Conservation (phyloP, 805 yeast genomes). For the Yamadazyma akitaensis region DNA sequence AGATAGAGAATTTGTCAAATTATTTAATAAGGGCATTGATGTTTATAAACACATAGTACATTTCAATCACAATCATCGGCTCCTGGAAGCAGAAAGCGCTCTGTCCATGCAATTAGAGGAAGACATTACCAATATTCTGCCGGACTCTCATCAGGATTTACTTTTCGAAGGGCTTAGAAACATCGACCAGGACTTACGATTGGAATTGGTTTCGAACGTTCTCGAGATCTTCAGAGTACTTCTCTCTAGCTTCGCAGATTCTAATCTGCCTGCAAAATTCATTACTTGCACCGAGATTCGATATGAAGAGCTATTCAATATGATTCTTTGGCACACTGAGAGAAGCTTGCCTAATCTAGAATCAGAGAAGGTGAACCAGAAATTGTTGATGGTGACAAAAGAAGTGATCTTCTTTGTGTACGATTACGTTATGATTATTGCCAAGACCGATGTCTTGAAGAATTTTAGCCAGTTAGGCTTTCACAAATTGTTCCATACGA, state of each 20-base stretch:
- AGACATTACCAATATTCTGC: slow-evolving; percentile 13
- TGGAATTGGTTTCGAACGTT: slow-evolving; percentile 23
- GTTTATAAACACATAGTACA: slow-evolving; percentile 1
- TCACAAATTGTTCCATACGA: slow-evolving; percentile 5
- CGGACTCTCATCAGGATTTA: neutral
- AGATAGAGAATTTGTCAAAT: neutral
- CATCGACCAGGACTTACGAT: slow-evolving; percentile 20
- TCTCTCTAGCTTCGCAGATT: slow-evolving; percentile 12
- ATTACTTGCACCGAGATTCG: neutral
- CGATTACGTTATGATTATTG: slow-evolving; percentile 19
- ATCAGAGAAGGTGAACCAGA: slow-evolving; percentile 11
- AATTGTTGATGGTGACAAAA: slow-evolving; percentile 20
- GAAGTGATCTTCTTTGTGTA: slow-evolving; percentile 24
- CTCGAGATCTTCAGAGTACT: slow-evolving; percentile 20
- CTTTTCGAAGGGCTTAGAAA: slow-evolving; percentile 6
- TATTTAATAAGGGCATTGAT: slow-evolving; percentile 6
- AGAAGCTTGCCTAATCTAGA: slow-evolving; percentile 10
- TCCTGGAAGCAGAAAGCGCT: neutral
- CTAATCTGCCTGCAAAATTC: neutral
- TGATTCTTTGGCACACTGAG: slow-evolving; percentile 14
- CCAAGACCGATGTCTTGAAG: neutral
- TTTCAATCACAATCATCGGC: neutral
- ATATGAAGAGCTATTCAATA: slow-evolving; percentile 6
- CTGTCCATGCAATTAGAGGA: slow-evolving; percentile 4
- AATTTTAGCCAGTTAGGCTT: slow-evolving; percentile 1